Percentiles rank a stretch among this genome's conserved stretches.
Evolutionary conservation across 108 stramenopile species (phyloP).

Genomic region (Skeletonema marinoi): DNA sequence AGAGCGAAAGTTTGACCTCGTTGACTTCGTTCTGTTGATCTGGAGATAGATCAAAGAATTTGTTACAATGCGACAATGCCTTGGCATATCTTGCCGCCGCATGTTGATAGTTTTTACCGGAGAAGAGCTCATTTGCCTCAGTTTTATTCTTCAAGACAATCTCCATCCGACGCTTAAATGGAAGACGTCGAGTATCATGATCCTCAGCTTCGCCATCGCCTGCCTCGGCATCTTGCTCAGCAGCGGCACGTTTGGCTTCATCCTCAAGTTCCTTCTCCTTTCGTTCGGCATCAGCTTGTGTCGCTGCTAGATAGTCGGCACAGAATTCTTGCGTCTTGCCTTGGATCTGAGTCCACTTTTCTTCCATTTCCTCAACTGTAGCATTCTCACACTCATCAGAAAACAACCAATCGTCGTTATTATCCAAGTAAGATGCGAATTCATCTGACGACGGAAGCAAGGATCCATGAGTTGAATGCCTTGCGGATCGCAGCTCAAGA

Average conservation of each 20-base stretch:
- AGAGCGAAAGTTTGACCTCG: constrained; percentile 47
- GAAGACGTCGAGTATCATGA: constrained; percentile 59
- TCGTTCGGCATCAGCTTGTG: constrained; percentile 28
- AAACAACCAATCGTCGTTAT: constrained; percentile 58
- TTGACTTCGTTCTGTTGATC: constrained; percentile 55
- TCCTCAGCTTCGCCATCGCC: constrained; percentile 48
- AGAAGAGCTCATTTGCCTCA: constrained; percentile 60
- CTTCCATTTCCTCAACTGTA: constrained; percentile 34
- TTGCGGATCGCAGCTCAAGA: constrained; percentile 55
- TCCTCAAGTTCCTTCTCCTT: constrained; percentile 61
- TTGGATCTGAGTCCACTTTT: constrained; percentile 30
- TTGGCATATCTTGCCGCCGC: constrained; percentile 64
- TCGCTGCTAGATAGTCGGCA: constrained; percentile 41
- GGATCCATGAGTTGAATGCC: constrained; percentile 38
- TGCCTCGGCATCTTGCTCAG: constrained; percentile 33
- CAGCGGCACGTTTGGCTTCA: constrained; percentile 50
- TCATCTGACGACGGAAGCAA: constrained; percentile 44
- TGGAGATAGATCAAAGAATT: constrained; percentile 60
- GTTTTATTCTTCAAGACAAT: constrained; percentile 66
- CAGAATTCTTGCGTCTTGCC: constrained; percentile 40
- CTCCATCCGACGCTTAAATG: constrained; percentile 63
- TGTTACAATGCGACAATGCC: constrained; percentile 56
- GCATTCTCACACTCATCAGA: constrained; percentile 50
- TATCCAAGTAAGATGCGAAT: constrained; percentile 42
- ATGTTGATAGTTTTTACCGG: constrained; percentile 49